These are phyloP conservation scores for Penicillium italicum DNA, from an alignment of 2,329 filamentous ascomycete species.

Conservation along the genomic window DNA sequence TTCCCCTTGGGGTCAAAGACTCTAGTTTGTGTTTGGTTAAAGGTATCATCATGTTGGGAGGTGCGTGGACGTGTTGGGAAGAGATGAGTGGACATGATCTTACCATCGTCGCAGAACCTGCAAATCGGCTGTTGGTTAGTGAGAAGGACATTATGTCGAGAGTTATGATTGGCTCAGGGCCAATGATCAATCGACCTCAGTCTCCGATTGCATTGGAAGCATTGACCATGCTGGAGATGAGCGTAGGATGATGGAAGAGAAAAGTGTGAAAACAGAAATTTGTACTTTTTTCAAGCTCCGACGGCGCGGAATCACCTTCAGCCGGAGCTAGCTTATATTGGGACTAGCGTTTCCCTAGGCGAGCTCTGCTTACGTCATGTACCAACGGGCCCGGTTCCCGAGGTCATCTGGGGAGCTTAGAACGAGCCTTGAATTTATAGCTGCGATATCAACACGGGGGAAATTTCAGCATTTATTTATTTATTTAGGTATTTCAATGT, in stretches of 20 bases:
- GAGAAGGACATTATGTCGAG: not conserved
- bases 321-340: conserved; percentile 22
- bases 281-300: conserved; percentile 34
- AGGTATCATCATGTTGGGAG: conserved; percentile 69
- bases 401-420: not conserved
- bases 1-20: conserved; percentile 82
- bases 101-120: conserved; percentile 26
- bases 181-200: not conserved
- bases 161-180: not conserved
- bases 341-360: conserved; percentile 3
- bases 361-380: conserved; percentile 3
- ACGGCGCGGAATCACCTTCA: conserved; percentile 27
- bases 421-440: not conserved
- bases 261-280: conserved; percentile 23
- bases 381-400: not conserved
- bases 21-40: conserved; percentile 79
- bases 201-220: conserved; percentile 12
- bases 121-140: conserved; percentile 2
- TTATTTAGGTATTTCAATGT: not conserved
- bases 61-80: conserved; percentile 24
- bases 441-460: not conserved
- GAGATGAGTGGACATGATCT: conserved; percentile 18
- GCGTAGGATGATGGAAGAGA: conserved; percentile 19
- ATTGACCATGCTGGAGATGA: conserved; percentile 20
- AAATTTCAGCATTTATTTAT: not conserved